Evolutionary conservation across 768 basidiomycete species (phyloP).

Genomic region (Termitomyces sp.): DNA sequence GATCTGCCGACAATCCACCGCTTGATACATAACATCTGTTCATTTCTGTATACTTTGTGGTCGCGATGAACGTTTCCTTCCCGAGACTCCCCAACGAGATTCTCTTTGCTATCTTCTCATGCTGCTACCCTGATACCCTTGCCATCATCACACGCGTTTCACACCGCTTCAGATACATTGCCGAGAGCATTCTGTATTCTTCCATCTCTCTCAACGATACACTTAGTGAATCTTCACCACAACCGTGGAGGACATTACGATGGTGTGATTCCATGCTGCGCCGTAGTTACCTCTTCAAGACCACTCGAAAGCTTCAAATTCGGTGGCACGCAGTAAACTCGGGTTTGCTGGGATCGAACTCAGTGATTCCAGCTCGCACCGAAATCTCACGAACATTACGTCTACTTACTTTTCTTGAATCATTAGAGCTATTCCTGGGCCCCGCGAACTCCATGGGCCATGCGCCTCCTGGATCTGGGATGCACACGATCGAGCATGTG

Average conservation of each 20-base stretch:
- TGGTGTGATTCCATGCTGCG: constrained; percentile 49
- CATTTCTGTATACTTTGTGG: background rate
- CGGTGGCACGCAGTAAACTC: constrained; percentile 46
- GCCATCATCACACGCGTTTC: constrained; percentile 38
- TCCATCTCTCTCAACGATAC: constrained; percentile 42
- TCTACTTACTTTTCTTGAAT: constrained; percentile 37
- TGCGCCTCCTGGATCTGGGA: background rate
- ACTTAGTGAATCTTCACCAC: constrained; percentile 33
- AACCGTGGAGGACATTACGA: constrained; percentile 35
- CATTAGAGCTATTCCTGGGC: constrained; percentile 49
- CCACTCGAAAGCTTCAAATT: constrained; percentile 41
- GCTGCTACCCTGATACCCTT: constrained; percentile 31
- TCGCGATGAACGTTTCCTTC: background rate
- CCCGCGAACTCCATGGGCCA: constrained; percentile 30
- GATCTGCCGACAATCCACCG: constrained; percentile 31
- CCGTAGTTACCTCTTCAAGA: constrained; percentile 39
- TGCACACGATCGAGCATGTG: constrained; percentile 44
- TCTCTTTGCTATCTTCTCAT: constrained; percentile 40
- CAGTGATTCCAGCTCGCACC: constrained; percentile 33
- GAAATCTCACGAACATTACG: constrained; percentile 31
- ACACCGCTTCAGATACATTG: constrained; percentile 42
- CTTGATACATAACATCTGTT: constrained; percentile 22
- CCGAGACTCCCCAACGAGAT: constrained; percentile 48
- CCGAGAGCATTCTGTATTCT: constrained; percentile 55
- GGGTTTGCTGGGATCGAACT: constrained; percentile 19